Evolutionary conservation across 2,329 filamentous ascomycete genomes (phyloP).

Genomic region (Hypomyces rosellus): DNA sequence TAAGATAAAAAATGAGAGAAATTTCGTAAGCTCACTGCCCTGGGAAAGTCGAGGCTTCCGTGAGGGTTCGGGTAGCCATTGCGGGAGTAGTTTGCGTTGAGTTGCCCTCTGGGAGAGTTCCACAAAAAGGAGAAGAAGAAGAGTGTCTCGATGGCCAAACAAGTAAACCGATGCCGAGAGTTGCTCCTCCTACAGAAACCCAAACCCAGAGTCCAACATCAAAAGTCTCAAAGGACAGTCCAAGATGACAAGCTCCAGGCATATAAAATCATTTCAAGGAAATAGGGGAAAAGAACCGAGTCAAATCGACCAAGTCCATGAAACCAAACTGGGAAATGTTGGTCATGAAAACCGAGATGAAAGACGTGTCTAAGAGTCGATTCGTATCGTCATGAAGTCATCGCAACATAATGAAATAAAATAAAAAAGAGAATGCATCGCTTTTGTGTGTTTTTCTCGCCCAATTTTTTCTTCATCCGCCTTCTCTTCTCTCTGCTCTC

Average conservation of each 20-base stretch:
- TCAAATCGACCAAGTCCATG: not conserved
- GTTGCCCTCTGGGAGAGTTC: too few species aligned
- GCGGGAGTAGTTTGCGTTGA: too few species aligned
- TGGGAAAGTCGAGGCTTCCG: too few species aligned
- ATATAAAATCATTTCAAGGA: not conserved
- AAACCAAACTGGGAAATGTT: not conserved
- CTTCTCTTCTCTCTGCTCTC: constrained; percentile 10
- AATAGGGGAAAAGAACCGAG: not conserved
- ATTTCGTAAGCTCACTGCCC: too few species aligned
- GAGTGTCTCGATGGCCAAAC: too few species aligned
- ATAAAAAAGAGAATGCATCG: constrained; percentile 10
- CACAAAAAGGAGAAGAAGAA: too few species aligned
- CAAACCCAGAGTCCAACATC: not conserved
- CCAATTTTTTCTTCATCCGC: constrained; percentile 1
- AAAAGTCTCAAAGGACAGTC: not conserved
- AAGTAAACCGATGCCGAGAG: too few species aligned
- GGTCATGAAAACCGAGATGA: not conserved
- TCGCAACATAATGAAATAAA: constrained; percentile 15
- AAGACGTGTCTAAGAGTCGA: constrained; percentile 14
- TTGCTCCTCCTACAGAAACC: not conserved
- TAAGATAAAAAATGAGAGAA: too few species aligned
- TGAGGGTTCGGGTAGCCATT: too few species aligned
- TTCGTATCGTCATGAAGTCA: constrained; percentile 22
- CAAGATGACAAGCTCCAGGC: not conserved
- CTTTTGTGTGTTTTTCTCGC: constrained; percentile 5